Base-by-base conservation (phyloP, 2,329 filamentous ascomycete genomes). In the Celoporthe dispersa region DNA sequence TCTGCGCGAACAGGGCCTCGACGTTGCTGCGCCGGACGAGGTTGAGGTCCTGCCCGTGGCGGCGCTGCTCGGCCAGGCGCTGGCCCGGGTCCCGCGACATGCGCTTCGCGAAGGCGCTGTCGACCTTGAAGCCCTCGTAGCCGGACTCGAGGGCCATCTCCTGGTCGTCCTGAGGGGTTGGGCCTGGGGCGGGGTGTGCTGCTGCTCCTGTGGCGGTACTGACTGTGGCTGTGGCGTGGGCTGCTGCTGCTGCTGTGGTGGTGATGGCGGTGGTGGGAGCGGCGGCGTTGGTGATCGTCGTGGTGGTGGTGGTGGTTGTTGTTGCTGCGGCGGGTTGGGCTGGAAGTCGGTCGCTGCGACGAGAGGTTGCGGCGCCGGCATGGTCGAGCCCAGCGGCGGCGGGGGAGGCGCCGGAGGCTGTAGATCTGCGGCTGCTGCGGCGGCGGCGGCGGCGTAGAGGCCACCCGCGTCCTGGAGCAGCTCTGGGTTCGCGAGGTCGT, bases 11-110 rank as follows among this genome's bases (percentile, higher is more conserved):
- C 53, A 88, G 75, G 0, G 87, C 87, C 76, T 90, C 87, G 60
- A 88, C 86, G 70, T 89, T 90, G 77, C 87, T 88, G 0, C 87
- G 83, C 4, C 87, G 82, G n/a, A 79, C 80, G 12, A 89, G 80
- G 77, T 89, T 89, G 28, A 89, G 83, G 59, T 77, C 77, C 75
- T 88, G 85, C 55, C 87, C 85, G 9, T 82, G 81, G 22, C 85
- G 84, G 22, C 87, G 84, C 78, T 88, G 87, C 33, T 82, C 78
- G 1, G 86, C 85, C 2, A 82, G 80, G 3, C 87, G 84, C 72
- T 83, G 78, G 48, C 86, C 86, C 1, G 80, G 76, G 71, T 87
- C 84, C 35, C 79, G 77, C 3, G 84, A 82, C n/a, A 89, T 78
- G 53, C 84, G 83, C 78, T 84, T 87, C n/a, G 85, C 85, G 14